Percentiles rank a stretch among this genome's conserved stretches.
These are phyloP conservation scores for Ulota crispa DNA, from an alignment of 225 moss, liverwort and hornwort genomes.

Conservation along the genomic window DNA sequence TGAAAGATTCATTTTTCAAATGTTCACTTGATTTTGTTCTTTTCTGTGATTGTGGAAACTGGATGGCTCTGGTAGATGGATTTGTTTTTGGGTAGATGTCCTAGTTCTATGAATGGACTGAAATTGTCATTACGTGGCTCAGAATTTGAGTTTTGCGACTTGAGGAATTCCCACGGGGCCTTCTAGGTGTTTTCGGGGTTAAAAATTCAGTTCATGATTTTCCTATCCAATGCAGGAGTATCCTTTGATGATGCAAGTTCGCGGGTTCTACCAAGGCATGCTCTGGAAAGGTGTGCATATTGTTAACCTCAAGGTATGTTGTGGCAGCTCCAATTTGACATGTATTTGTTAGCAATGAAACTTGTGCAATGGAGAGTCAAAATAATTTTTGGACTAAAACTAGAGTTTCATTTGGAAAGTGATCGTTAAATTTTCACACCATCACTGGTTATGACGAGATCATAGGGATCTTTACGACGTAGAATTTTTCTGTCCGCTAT, in stretches of 20 bases:
- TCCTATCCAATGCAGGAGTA: constrained; percentile 36
- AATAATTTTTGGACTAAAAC: background rate
- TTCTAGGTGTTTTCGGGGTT: background rate
- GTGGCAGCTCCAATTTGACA: background rate
- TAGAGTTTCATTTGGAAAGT: background rate
- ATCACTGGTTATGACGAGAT: background rate
- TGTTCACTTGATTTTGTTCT: background rate
- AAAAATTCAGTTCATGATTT: background rate
- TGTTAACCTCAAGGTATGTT: constrained; percentile 40
- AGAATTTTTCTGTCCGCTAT: background rate
- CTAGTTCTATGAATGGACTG: background rate
- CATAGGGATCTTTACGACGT: background rate
- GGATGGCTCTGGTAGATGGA: background rate
- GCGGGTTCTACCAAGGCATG: constrained; percentile 39
- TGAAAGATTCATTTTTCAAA: background rate
- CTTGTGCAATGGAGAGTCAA: background rate
- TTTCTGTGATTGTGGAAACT: background rate
- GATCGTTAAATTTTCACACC: background rate
- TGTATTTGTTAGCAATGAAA: background rate
- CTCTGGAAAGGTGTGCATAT: constrained; percentile 54
- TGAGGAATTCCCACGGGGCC: background rate
- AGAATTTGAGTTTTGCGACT: background rate
- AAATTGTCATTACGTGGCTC: background rate
- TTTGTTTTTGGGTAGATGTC: background rate
- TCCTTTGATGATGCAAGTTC: constrained; percentile 45